These are phyloP conservation scores for Tilletiaria anomala DNA, from an alignment of 1,284 basidiomycete genomes.

Conservation along the genomic window DNA sequence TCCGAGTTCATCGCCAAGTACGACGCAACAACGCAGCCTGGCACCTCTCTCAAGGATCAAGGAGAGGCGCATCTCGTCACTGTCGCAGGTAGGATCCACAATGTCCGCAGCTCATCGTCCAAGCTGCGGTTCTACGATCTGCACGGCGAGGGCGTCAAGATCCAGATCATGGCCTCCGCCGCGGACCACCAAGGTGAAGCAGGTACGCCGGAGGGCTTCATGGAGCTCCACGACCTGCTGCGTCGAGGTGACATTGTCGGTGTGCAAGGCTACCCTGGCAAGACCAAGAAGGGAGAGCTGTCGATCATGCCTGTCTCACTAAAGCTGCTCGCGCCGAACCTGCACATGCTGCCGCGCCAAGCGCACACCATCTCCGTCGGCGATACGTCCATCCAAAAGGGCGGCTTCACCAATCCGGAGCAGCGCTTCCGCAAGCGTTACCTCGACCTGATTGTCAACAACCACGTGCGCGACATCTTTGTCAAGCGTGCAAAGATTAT, in stretches of 20 bases:
- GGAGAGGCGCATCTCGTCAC: slow-evolving; percentile 42
- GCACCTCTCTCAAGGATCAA: slow-evolving; percentile 23
- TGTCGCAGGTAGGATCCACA: slow-evolving; percentile 80
- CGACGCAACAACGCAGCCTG: slow-evolving; percentile 44
- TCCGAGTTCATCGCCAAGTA: slow-evolving; percentile 62
- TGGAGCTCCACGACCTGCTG: slow-evolving; percentile 66
- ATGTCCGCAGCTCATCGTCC: slow-evolving; percentile 64
- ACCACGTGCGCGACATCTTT: slow-evolving; percentile 78
- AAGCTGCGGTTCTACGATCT: slow-evolving; percentile 94
- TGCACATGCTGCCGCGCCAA: slow-evolving; percentile 66
- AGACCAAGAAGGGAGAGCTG: slow-evolving; percentile 91
- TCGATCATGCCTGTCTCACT: slow-evolving; percentile 72
- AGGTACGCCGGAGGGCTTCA: slow-evolving; percentile 46
- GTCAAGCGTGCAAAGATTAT: slow-evolving; percentile 54
- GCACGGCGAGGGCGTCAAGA: slow-evolving; percentile 77
- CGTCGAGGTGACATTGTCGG: slow-evolving; percentile 92
- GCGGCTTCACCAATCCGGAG: slow-evolving; percentile 62
- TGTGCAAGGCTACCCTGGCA: slow-evolving; percentile 71
- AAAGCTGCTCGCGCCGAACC: slow-evolving; percentile 80
- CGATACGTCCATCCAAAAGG: slow-evolving; percentile 50
- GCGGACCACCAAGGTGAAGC: slow-evolving; percentile 49
- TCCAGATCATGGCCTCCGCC: slow-evolving; percentile 85
- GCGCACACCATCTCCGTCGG: slow-evolving; percentile 8
- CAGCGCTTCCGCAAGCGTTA: slow-evolving; percentile 97
- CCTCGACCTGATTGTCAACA: slow-evolving; percentile 92